Conservation (phyloP, 1,284 basidiomycete species). For the Apiotrichum gracile region DNA sequence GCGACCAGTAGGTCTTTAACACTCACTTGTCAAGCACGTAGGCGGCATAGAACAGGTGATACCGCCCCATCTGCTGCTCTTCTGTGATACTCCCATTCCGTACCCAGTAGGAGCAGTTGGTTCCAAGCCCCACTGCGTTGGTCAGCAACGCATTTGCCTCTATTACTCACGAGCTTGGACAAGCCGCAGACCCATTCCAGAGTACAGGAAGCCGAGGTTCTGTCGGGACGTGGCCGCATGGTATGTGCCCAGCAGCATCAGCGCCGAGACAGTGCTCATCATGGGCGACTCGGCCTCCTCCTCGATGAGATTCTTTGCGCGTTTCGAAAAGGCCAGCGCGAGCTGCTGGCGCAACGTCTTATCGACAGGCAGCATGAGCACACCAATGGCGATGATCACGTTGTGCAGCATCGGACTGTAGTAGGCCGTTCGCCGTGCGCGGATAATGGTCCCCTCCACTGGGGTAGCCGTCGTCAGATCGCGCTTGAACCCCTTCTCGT, state of each 20-base stretch:
- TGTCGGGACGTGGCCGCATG: slow-evolving; percentile 22
- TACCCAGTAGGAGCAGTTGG: slow-evolving; percentile 30
- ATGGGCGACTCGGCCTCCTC: slow-evolving; percentile 31
- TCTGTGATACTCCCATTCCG: slow-evolving; percentile 26
- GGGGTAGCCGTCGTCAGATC: slow-evolving; percentile 10
- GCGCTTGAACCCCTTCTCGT: slow-evolving; percentile 18
- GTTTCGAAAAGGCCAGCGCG: slow-evolving; percentile 14
- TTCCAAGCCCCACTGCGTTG: slow-evolving; percentile 25
- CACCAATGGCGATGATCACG: slow-evolving; percentile 57
- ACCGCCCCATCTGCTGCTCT: slow-evolving; percentile 20
- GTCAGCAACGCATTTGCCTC: neutral
- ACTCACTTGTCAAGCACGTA: slow-evolving; percentile 30
- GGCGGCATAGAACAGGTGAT: slow-evolving; percentile 24
- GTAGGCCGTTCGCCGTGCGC: slow-evolving; percentile 14
- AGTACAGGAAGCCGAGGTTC: slow-evolving; percentile 24
- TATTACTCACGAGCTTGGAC: slow-evolving; percentile 17
- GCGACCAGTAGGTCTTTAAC: neutral
- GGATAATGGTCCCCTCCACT: slow-evolving; percentile 9
- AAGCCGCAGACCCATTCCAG: slow-evolving; percentile 18
- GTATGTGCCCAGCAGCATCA: slow-evolving; percentile 29
- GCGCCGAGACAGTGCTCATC: slow-evolving; percentile 31
- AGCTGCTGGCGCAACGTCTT: slow-evolving; percentile 7
- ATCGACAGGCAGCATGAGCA: slow-evolving; percentile 12
- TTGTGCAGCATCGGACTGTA: slow-evolving; percentile 57
- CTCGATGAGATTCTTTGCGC: slow-evolving; percentile 27